Percentiles rank a stretch among this genome's conserved stretches.
phyloP scores from a whole-genome alignment of 495 filamentous ascomycete species.

The Tuber calosporum region DNA sequence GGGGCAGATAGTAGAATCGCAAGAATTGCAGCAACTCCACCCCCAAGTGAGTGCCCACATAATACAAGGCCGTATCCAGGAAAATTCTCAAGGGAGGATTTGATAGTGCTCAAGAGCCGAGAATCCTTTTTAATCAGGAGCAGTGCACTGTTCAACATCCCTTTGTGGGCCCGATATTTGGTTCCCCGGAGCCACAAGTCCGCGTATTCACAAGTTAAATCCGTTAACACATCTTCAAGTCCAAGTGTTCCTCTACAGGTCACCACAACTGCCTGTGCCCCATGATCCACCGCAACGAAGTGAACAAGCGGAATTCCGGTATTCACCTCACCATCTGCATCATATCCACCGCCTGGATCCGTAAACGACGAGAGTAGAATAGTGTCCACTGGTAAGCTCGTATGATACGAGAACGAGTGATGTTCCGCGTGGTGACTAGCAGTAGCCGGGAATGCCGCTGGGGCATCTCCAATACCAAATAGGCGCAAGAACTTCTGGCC shows the following conservation, averaged over 20 bases:
- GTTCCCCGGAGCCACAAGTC: conserved; percentile 60
- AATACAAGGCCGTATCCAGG: conserved; percentile 67
- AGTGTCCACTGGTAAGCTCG: conserved; percentile 57
- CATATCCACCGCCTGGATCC: conserved; percentile 66
- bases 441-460: conserved; percentile 43
- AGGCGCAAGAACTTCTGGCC: conserved; percentile 63
- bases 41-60: conserved; percentile 70
- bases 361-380: conserved; percentile 71
- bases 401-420: conserved; percentile 64
- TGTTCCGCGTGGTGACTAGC: conserved; percentile 55
- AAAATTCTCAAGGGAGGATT: conserved; percentile 63
- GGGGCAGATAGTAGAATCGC: conserved; percentile 67
- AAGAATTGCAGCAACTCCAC: conserved; percentile 65
- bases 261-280: conserved; percentile 67
- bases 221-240: conserved; percentile 72
- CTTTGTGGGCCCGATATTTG: conserved; percentile 69
- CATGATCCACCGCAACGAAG: conserved; percentile 69
- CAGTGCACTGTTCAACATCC: conserved; percentile 70
- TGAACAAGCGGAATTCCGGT: conserved; percentile 73
- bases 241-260: conserved; percentile 70
- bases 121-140: conserved; percentile 60
- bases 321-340: conserved; percentile 61
- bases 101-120: conserved; percentile 60
- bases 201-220: conserved; percentile 77
- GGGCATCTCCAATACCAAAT: conserved; percentile 56